These are phyloP conservation scores for Lactarius sp. DNA, from an alignment of 768 basidiomycete species.

Conservation along the genomic window DNA sequence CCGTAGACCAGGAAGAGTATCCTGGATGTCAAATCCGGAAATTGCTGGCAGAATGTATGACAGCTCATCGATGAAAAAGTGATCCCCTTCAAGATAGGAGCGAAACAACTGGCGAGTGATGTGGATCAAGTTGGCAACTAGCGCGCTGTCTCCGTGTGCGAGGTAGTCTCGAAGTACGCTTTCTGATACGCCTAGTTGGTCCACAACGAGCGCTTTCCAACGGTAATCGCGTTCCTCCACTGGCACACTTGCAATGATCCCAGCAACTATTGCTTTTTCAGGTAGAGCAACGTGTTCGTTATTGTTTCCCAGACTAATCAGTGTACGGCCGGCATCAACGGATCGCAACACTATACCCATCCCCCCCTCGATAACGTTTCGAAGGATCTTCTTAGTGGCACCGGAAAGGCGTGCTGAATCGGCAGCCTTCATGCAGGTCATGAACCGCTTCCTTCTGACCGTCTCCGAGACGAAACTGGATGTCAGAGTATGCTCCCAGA, in stretches of 20 bases:
- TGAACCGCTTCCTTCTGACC: neutral
- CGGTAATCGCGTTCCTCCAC: neutral
- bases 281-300: rapidly evolving
- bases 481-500: neutral
- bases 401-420: neutral
- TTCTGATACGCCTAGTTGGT: neutral
- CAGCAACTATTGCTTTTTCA: neutral
- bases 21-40: too few species aligned
- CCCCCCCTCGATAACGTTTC: too few species aligned
- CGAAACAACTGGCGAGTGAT: too few species aligned
- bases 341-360: neutral
- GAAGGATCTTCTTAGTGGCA: too few species aligned
- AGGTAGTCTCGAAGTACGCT: neutral
- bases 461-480: neutral
- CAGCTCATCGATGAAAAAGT: too few species aligned
- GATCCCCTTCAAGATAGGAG: too few species aligned
- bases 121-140: neutral
- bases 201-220: neutral
- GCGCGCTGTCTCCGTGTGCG: neutral
- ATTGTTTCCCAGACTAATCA: neutral
- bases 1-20: too few species aligned
- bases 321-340: neutral
- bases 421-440: neutral
- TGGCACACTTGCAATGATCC: neutral
- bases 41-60: too few species aligned